Evolutionary conservation across 352 stramenopile genomes (phyloP), one percentile per base, ranked within the genome.

Genomic region (Globisporangium parvum): DNA sequence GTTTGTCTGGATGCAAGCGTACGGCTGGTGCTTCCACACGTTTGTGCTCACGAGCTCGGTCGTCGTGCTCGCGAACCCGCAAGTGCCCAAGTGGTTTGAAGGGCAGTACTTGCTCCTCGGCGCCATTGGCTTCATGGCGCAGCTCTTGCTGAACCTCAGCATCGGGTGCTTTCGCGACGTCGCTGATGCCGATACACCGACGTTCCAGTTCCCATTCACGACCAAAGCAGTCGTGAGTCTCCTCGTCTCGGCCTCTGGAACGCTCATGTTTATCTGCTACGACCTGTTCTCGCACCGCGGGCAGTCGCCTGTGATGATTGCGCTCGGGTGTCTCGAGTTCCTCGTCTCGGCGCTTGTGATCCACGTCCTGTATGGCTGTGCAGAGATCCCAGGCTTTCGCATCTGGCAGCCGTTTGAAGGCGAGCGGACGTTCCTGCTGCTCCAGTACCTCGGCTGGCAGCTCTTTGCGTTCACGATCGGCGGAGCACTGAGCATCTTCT

Each of bases 1-100:
- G 58, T 85, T 85, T 60, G 69, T 83, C 46, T 85, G 70, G 65
- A 79, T 85, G 73, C 75, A 85, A 61, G 73, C 75, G 20, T 77
- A 81, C 51, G 75, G 75, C 17, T 85, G 75, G 75, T 77, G 59
- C 31, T 65, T 85, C 20, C 68, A 75, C 46, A 74, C 69, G 41
- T 68, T 83, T 44, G 59, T 77, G 59, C 55, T 85, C 44, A 71
- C 75, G 2, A 60, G 65, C 17, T 56, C 66, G 3, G 59, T 73
- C 53, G 71, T 85, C 40, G 40, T 80, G 50, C 55, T 85, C 15
- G 70, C 65, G 33, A 85, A 85, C 45, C 55, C 55, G 41, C 50
- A 65, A 26, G 56, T 74, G 24, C 47, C 55, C 20, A 77, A 78
- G 46, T 76, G 67, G 65, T 71, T 79, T 46, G 63, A 79, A 47